phyloP scores from a whole-genome alignment of 2,329 filamentous ascomycete genomes.

The Metarhizium brunneum region DNA sequence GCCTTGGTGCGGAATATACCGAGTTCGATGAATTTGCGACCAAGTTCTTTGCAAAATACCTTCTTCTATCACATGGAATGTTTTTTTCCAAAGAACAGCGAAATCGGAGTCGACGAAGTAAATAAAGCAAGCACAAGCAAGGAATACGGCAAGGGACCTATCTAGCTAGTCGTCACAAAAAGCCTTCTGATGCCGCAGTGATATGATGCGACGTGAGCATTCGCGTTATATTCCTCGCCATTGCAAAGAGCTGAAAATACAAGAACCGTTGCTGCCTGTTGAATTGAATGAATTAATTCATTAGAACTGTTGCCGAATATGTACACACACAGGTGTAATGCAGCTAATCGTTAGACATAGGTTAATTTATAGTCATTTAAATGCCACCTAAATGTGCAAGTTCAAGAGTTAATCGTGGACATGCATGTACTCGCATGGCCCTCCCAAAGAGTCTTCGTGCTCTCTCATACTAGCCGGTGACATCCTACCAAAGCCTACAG shows the following conservation, averaged over 20 bases:
- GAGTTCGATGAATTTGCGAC: constrained; percentile 46
- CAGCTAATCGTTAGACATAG: background rate
- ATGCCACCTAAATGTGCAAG: background rate
- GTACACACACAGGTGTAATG: background rate
- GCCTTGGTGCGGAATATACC: constrained; percentile 55
- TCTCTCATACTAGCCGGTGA: background rate
- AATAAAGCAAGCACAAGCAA: background rate
- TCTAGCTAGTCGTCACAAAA: background rate
- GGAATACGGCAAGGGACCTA: background rate
- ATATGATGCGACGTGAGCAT: background rate
- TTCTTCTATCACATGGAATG: constrained; percentile 34
- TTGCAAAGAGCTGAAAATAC: background rate
- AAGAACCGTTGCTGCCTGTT: background rate
- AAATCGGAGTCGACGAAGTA: constrained; percentile 13
- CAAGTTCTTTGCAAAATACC: constrained; percentile 37
- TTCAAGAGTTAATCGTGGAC: background rate
- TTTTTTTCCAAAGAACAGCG: constrained; percentile 25
- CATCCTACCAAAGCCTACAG: background rate
- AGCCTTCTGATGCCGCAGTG: background rate
- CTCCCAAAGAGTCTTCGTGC: background rate
- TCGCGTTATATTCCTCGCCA: background rate
- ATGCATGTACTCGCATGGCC: too few species aligned
- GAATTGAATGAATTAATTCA: background rate
- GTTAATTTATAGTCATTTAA: constrained; percentile 4
- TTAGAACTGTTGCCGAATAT: background rate